Evolutionary conservation across 1,284 basidiomycete species (phyloP).

Genomic region (Cutaneotrichosporon mucoides): DNA sequence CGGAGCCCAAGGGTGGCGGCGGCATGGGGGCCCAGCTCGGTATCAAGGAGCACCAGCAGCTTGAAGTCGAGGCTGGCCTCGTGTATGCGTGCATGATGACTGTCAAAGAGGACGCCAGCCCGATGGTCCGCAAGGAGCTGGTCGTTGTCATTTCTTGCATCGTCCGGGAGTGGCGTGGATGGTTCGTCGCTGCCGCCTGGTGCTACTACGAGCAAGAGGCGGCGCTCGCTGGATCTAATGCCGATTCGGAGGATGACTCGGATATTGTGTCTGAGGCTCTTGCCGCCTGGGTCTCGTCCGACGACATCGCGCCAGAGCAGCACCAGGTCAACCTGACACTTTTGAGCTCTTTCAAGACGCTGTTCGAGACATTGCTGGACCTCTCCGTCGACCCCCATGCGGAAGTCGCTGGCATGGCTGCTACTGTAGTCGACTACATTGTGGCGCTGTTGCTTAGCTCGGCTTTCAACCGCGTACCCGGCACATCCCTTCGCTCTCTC

Average conservation of each 20-base stretch:
- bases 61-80: slow-evolving; percentile 57
- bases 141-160: slow-evolving; percentile 87
- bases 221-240: slow-evolving; percentile 52
- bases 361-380: slow-evolving; percentile 85
- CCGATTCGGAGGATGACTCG: slow-evolving; percentile 34
- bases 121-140: slow-evolving; percentile 93
- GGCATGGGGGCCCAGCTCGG: slow-evolving; percentile 81
- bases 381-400: slow-evolving; percentile 88
- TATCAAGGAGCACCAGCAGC: slow-evolving; percentile 65
- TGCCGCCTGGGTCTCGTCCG: slow-evolving; percentile 66
- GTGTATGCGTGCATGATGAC: slow-evolving; percentile 57
- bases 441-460: slow-evolving; percentile 84
- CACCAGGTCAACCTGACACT: slow-evolving; percentile 78
- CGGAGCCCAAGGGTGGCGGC: slow-evolving; percentile 68
- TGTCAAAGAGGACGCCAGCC: slow-evolving; percentile 89
- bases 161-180: slow-evolving; percentile 92
- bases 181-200: slow-evolving; percentile 95
- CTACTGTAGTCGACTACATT: slow-evolving; percentile 88
- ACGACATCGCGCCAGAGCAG: slow-evolving; percentile 54
- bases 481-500: slow-evolving; percentile 57
- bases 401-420: slow-evolving; percentile 85
- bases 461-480: slow-evolving; percentile 70
- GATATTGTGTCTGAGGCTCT: slow-evolving; percentile 63
- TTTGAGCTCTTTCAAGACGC: slow-evolving; percentile 85
- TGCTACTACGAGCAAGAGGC: slow-evolving; percentile 78